Evolutionary conservation across 805 yeast species (phyloP), one percentile per base, ranked within the genome.

Genomic region (Millerozyma acaciae): DNA sequence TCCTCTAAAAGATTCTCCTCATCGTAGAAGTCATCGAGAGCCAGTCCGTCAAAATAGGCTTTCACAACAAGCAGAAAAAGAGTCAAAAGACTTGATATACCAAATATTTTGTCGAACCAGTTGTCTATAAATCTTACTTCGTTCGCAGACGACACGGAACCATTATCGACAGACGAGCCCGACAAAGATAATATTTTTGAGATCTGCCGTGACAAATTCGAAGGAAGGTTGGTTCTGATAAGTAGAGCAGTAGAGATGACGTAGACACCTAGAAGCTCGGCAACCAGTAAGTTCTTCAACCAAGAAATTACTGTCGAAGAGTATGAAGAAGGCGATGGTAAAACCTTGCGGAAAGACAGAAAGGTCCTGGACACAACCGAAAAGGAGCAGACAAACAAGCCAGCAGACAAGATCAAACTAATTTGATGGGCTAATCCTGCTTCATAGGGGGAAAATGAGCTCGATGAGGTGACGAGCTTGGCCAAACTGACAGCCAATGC

Each of bases 301-400:
- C 68, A 60, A 32, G 45, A 51, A 34, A 48, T 53, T 5, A 55
- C 33, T 3, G 33, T 32, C 6, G 33, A 24, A 2, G 54, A 29
- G 13, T 47, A 38, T 6, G 43, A 35, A 5, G 47, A 42, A n/a
- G 47, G 25, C 1, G 41, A 28, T 2, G 66, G 62, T 26, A 60
- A 50, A 16, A 56, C 38, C 21, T 51, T 46, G 7, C 60, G 53
- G 10, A 80, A 55, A 21, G 80, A 79, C 26, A 75, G 69, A 37
- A 81, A 70, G 0, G 89, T 80, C 25, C 70, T 58, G 30, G 70
- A 53, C 1, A 82, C 88, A 35, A 80, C 80, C 16, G 82, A 77
- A 44, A 82, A 69, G 1, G 86, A 78, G 37, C 82, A 70, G 1
- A 75, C 47, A 44, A 82, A 81, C 33, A 82, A 60, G 10, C 71